phyloP scores from a whole-genome alignment of 352 stramenopile genomes.

The Globisporangium heterothallicum region DNA sequence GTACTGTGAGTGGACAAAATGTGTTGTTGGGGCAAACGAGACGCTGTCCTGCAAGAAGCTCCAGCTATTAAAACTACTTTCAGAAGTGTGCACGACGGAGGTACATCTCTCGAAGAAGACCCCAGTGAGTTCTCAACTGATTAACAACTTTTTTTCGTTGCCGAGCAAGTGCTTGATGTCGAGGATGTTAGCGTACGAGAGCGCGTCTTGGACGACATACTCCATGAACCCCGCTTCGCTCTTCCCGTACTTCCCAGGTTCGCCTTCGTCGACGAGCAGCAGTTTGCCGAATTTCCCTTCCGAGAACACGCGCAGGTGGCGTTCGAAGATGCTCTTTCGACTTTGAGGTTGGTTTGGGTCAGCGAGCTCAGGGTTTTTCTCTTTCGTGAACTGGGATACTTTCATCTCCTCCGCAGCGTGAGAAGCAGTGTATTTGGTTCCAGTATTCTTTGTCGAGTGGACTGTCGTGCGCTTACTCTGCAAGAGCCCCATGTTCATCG shows the following conservation, averaged over 20 bases:
- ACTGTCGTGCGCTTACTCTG: constrained; percentile 3
- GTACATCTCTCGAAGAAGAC: too few relatives aligned
- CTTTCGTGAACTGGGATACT: neutral
- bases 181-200: constrained; percentile 8
- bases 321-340: constrained; percentile 8
- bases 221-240: constrained; percentile 8
- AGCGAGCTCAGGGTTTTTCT: neutral
- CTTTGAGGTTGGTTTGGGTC: neutral
- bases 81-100: too few relatives aligned
- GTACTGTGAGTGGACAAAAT: too few relatives aligned
- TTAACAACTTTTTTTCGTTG: constrained; percentile 11
- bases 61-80: too few relatives aligned
- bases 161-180: constrained; percentile 13
- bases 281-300: constrained; percentile 2
- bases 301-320: neutral
- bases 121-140: too few relatives aligned
- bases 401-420: neutral
- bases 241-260: constrained; percentile 6
- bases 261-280: constrained; percentile 6
- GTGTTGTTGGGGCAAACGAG: too few relatives aligned
- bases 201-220: constrained; percentile 9
- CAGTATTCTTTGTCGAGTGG: neutral
- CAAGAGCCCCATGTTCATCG: constrained; percentile 5
- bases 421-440: constrained; percentile 3
- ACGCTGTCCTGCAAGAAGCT: too few relatives aligned